These are phyloP conservation scores for Vitis hybrid DNA, from an alignment of 177 flowering plant genomes.

Conservation along the genomic window DNA sequence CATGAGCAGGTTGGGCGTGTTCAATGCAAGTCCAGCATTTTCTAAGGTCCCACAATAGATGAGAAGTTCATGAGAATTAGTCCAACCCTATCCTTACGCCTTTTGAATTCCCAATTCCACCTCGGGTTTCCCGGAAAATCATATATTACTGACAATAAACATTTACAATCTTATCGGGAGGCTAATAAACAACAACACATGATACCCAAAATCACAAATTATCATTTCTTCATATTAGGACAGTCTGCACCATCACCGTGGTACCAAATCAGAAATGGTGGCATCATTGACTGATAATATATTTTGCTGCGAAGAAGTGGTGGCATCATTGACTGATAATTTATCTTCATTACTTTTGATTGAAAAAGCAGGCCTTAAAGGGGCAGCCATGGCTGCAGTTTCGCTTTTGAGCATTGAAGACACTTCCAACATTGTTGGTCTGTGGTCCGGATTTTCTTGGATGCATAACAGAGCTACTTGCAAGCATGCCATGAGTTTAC, in stretches of 20 bases:
- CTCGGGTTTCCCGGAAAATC: too few species aligned
- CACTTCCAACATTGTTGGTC: constrained; percentile 31
- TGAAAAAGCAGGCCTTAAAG: constrained; percentile 25
- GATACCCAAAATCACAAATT: too few species aligned
- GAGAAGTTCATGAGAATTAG: too few species aligned
- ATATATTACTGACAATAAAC: too few species aligned
- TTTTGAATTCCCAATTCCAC: too few species aligned
- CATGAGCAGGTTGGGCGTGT: too few species aligned
- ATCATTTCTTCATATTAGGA: too few species aligned
- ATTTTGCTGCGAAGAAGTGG: background rate
- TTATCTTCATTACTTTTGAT: constrained; percentile 4
- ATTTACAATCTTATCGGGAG: too few species aligned
- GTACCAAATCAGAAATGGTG: background rate
- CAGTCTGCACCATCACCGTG: background rate
- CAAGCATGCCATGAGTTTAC: constrained; percentile 26
- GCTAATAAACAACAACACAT: too few species aligned
- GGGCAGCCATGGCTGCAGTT: background rate
- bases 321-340: background rate
- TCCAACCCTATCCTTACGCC: too few species aligned
- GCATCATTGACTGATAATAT: constrained; percentile 10
- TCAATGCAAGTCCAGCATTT: too few species aligned
- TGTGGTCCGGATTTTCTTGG: constrained; percentile 23
- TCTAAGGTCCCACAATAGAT: too few species aligned
- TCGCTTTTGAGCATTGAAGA: constrained; percentile 25
- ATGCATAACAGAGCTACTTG: constrained; percentile 31